phyloP scores from a whole-genome alignment of 164 flowering plant genomes.

The Vitis vinifera region DNA sequence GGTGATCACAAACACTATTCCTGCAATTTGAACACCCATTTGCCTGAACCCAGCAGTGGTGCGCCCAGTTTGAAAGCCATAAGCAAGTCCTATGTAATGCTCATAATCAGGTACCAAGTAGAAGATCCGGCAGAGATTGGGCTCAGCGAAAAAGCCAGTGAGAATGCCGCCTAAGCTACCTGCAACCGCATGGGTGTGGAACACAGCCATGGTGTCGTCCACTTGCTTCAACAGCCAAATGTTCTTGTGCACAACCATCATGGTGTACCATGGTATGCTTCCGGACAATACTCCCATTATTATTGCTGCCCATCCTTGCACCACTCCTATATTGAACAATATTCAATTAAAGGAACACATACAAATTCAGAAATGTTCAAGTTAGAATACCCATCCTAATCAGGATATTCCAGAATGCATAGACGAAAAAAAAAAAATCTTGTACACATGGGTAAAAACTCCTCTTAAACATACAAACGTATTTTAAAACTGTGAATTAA shows the following conservation, averaged over 20 bases:
- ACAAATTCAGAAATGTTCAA: no score
- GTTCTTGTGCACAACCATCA: slow-evolving; percentile 53
- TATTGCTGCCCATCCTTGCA: slow-evolving; percentile 50
- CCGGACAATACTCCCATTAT: slow-evolving; percentile 42
- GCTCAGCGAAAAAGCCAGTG: slow-evolving; percentile 41
- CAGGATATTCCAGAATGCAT: no score
- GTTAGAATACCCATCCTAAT: no score
- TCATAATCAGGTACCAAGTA: slow-evolving; percentile 19
- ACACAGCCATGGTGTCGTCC: slow-evolving; percentile 52
- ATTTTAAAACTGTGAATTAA: no score
- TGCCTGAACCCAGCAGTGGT: slow-evolving; percentile 29
- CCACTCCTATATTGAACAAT: slow-evolving; percentile 26
- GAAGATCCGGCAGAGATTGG: slow-evolving; percentile 36
- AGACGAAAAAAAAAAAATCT: no score
- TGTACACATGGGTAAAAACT: no score
- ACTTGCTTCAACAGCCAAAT: slow-evolving; percentile 29
- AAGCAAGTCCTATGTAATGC: slow-evolving; percentile 34
- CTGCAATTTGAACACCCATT: slow-evolving; percentile 34
- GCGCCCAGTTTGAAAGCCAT: slow-evolving; percentile 22
- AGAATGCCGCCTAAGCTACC: slow-evolving; percentile 42
- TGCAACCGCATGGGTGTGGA: slow-evolving; percentile 47
- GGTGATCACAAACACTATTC: slow-evolving; percentile 27
- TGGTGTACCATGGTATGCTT: slow-evolving; percentile 50
- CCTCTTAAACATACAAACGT: no score
- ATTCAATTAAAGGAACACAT: background rate